Evolutionary conservation across 2,329 filamentous ascomycete genomes (phyloP).

Genomic region (Claviceps paspali): DNA sequence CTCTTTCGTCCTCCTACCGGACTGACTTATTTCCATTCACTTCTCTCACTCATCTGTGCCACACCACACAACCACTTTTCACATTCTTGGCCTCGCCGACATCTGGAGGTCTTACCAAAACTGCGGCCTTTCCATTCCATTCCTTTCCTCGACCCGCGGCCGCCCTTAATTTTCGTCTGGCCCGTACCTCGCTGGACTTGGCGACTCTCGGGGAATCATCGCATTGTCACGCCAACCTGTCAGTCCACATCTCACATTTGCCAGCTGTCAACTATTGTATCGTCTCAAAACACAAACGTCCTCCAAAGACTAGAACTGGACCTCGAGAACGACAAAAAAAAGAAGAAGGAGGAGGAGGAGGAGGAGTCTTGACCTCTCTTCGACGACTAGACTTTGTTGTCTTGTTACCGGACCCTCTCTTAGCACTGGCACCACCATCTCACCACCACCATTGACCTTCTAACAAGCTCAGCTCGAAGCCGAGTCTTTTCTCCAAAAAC

Average conservation of each 20-base stretch:
- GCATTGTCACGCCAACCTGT: too few species aligned
- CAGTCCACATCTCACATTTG: neutral
- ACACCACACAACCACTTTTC: constrained; percentile 3
- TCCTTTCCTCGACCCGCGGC: neutral
- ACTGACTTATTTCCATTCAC: neutral
- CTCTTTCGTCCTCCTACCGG: neutral
- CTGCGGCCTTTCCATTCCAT: constrained; percentile 3
- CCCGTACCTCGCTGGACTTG: too few species aligned
- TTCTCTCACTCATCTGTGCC: neutral
- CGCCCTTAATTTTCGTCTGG: constrained; percentile 1
- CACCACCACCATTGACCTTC: too few species aligned
- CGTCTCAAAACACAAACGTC: too few species aligned
- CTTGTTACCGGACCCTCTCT: neutral
- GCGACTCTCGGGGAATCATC: too few species aligned
- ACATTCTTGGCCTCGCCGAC: constrained; percentile 4
- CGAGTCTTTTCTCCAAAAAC: too few species aligned
- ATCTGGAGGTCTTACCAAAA: neutral
- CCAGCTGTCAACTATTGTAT: neutral
- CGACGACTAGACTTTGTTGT: neutral
- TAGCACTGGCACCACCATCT: too few species aligned
- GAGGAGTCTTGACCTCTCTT: neutral
- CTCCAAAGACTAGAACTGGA: too few species aligned
- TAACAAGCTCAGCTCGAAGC: too few species aligned
- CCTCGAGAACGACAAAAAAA: neutral
- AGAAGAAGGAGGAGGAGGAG: neutral